Percentiles rank a stretch among this genome's conserved stretches.
Evolutionary conservation across 495 filamentous ascomycete genomes (phyloP).

Genomic region (Poronia punctata): DNA sequence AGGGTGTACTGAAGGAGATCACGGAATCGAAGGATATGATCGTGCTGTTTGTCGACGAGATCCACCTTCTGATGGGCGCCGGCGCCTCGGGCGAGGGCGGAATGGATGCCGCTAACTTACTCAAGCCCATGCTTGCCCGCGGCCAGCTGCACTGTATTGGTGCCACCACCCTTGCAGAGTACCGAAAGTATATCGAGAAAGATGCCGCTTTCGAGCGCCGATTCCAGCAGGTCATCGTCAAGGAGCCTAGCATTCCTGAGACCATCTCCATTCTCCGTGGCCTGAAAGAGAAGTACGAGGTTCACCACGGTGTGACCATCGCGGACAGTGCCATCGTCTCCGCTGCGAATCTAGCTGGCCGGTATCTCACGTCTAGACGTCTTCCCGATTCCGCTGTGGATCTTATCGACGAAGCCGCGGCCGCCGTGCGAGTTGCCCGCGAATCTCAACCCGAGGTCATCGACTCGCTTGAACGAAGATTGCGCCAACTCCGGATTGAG

Average conservation of each 20-base stretch:
- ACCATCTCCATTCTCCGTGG: slow-evolving; percentile 96
- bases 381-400: slow-evolving; percentile 96
- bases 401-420: slow-evolving; percentile 91
- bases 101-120: slow-evolving; percentile 95
- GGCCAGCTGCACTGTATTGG: slow-evolving; percentile 97
- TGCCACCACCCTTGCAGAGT: slow-evolving; percentile 89
- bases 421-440: slow-evolving; percentile 85
- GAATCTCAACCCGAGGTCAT: slow-evolving; percentile 94
- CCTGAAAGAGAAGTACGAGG: slow-evolving; percentile 93
- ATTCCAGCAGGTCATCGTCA: slow-evolving; percentile 96
- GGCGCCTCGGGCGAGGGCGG: slow-evolving; percentile 89
- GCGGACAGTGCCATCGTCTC: slow-evolving; percentile 87
- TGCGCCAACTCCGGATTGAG: slow-evolving; percentile 89
- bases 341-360: slow-evolving; percentile 79
- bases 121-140: slow-evolving; percentile 92
- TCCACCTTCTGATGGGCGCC: slow-evolving; percentile 96
- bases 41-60: slow-evolving; percentile 95
- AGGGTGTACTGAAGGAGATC: slow-evolving; percentile 95
- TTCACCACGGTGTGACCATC: slow-evolving; percentile 96
- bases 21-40: slow-evolving; percentile 95
- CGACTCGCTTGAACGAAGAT: slow-evolving; percentile 81
- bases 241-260: slow-evolving; percentile 80
- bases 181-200: slow-evolving; percentile 98
- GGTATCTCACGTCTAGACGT: slow-evolving; percentile 83
- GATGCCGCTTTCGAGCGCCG: slow-evolving; percentile 95